Conservation (phyloP, 2,329 filamentous ascomycete genomes). For the Rhinocladiella similis region DNA sequence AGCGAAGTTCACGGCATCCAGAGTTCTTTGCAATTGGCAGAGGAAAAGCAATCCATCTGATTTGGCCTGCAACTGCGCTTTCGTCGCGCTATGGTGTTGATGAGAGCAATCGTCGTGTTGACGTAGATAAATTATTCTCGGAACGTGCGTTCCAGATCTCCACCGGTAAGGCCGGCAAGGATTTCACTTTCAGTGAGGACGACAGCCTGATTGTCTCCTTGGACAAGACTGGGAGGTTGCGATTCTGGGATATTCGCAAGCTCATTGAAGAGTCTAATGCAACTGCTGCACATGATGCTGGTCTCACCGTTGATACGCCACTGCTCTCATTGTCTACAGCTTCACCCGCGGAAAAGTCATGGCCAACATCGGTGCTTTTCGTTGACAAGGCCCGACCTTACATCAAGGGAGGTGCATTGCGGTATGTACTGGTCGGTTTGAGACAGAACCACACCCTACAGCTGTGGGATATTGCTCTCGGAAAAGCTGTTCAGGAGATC, state of each 20-base stretch:
- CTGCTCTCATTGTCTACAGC: constrained; percentile 84
- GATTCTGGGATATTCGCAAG: constrained; percentile 95
- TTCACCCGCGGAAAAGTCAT: constrained; percentile 86
- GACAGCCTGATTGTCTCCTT: constrained; percentile 92
- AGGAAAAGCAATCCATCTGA: constrained; percentile 92
- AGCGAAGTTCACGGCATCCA: constrained; percentile 82
- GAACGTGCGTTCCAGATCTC: constrained; percentile 91
- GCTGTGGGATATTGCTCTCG: constrained; percentile 94
- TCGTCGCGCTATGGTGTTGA: constrained; percentile 51
- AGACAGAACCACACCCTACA: constrained; percentile 99
- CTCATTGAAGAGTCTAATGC: constrained; percentile 58
- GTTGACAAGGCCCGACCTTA: constrained; percentile 95
- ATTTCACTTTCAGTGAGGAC: constrained; percentile 96
- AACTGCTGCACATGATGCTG: constrained; percentile 44
- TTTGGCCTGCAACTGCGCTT: constrained; percentile 63
- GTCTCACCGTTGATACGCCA: constrained; percentile 80
- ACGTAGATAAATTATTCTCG: constrained; percentile 82
- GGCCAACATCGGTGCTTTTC: constrained; percentile 93
- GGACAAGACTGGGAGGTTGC: constrained; percentile 93
- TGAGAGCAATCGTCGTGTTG: constrained; percentile 61
- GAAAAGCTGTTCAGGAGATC: constrained; percentile 94
- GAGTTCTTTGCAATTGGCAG: constrained; percentile 95
- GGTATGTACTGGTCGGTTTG: constrained; percentile 96
- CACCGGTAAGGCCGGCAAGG: constrained; percentile 96
- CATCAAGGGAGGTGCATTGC: constrained; percentile 81